A percentile compares a stretch with the other conserved stretches of the same genome.
Evolutionary conservation across 2,329 filamentous ascomycete species (phyloP).

Genomic region (Tolypocladium paradoxum): DNA sequence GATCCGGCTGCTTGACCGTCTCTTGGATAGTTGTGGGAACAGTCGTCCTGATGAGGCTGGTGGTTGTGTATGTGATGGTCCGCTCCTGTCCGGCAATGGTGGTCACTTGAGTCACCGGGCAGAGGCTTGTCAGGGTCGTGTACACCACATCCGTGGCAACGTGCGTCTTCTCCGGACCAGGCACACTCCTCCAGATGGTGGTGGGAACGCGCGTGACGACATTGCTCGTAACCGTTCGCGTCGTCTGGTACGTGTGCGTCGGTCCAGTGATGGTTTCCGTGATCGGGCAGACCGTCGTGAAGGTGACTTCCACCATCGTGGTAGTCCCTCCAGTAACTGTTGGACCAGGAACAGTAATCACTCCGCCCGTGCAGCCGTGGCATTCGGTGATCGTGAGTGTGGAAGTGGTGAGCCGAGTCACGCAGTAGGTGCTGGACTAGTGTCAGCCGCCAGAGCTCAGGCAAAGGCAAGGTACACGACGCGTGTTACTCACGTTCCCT

Average conservation of each 20-base stretch:
- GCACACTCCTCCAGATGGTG: slow-evolving; percentile 18
- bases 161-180: slow-evolving; percentile 17
- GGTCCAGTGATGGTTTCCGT: slow-evolving; percentile 24
- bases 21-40: slow-evolving; percentile 18
- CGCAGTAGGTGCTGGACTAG: slow-evolving; percentile 25
- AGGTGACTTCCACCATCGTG: slow-evolving; percentile 23
- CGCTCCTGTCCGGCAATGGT: slow-evolving; percentile 6
- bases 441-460: slow-evolving; percentile 5
- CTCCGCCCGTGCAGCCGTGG: slow-evolving; percentile 23
- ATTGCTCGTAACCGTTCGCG: slow-evolving; percentile 13
- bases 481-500: slow-evolving; percentile 27
- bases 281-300: slow-evolving; percentile 25
- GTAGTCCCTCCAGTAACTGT: slow-evolving; percentile 20
- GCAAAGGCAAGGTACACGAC: no score
- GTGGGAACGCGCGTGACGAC: slow-evolving; percentile 18
- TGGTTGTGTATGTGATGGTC: slow-evolving; percentile 11
- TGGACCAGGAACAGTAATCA: slow-evolving; percentile 25
- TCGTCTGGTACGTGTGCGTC: slow-evolving; percentile 19
- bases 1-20: slow-evolving; percentile 17
- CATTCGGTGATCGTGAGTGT: slow-evolving; percentile 31
- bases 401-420: slow-evolving; percentile 31
- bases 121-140: slow-evolving; percentile 30
- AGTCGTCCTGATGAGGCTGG: slow-evolving; percentile 13
- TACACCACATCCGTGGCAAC: slow-evolving; percentile 20
- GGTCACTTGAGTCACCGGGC: slow-evolving; percentile 23